Evolutionary conservation across 768 basidiomycete species (phyloP).

Genomic region (Suillus hirtellus): DNA sequence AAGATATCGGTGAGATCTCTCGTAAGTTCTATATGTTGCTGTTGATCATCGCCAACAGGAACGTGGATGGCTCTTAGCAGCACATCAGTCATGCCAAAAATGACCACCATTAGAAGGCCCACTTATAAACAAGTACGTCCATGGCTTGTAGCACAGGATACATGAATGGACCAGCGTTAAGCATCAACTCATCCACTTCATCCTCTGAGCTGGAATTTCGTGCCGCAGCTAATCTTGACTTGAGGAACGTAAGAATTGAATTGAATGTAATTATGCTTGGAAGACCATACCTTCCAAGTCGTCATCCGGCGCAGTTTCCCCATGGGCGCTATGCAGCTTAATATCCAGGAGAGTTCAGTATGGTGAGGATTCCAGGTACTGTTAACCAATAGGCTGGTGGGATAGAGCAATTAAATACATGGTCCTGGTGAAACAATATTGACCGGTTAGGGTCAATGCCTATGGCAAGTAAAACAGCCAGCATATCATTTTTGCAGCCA

Average conservation of each 20-base stretch:
- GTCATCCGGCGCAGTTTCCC: constrained; percentile 90
- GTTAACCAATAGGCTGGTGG: constrained; percentile 53
- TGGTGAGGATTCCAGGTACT: constrained; percentile 71
- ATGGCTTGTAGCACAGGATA: constrained; percentile 95
- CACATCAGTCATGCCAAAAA: neutral
- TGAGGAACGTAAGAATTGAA: constrained; percentile 9
- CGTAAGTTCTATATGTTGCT: constrained; percentile 88
- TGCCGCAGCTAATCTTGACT: constrained; percentile 76
- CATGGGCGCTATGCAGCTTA: constrained; percentile 82
- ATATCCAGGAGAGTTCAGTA: constrained; percentile 85
- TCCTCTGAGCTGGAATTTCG: constrained; percentile 74
- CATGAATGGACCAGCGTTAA: constrained; percentile 85
- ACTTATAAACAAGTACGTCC: constrained; percentile 88
- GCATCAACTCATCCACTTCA: constrained; percentile 76
- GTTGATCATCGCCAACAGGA: constrained; percentile 95
- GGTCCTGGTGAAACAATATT: constrained; percentile 85
- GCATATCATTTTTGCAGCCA: constrained; percentile 65
- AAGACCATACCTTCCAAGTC: constrained; percentile 81
- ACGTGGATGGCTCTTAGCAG: constrained; percentile 78
- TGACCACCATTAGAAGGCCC: constrained; percentile 20
- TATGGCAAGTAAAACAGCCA: constrained; percentile 81
- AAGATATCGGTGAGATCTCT: constrained; percentile 83
- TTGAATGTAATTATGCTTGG: too few species aligned
- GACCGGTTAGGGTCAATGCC: constrained; percentile 79
- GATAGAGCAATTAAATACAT: constrained; percentile 45